Base-by-base conservation (phyloP, 208 protist species). In the Leishmania tropica region DNA sequence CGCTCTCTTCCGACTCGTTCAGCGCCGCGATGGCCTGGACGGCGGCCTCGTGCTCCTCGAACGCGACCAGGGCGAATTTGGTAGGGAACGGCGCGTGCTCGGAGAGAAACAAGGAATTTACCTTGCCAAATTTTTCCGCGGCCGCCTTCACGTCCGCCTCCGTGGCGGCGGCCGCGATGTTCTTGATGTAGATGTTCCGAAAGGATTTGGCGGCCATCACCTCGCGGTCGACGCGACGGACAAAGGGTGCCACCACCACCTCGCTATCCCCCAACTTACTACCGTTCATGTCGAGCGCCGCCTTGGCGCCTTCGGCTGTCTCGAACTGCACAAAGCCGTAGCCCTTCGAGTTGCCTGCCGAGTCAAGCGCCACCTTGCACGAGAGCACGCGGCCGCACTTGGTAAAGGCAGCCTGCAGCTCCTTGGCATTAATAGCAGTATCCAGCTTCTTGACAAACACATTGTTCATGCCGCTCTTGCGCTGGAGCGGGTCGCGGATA, bases 291-390 rank as follows among this genome's bases (percentile, higher is more conserved):
- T 81, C 85, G 73, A 99, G 97, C 60, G 98, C 98, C 13, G 89
- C 83, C 48, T 96, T 85, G 37, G 98, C 98, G 19, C 89, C 90
- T 68, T 99, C 96, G 62, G 97, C 79, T 10, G 71, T 96, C 86
- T 99, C 98, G 85, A 98, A 99, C 84, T 99, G 98, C 19, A 99
- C 97, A 75, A 99, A 99, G 54, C 98, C 99, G 85, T 99, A 99
- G 58, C 99, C 98, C 75, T 91, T 90, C 64, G 88, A 96, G 42
- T 93, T 92, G 17, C 96, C 94, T 7, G 83, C 73, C 17, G 19
- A 58, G 76, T 94, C 88, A 7, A 81, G 47, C n/a, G 83, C 83
- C 73, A 99, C 92, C 89, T 99, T 99, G 90, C 96, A 99, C 5
- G 98, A 99, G 11, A 99, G 87, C 81, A 99, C 98, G 75, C 97